Evolutionary conservation across 208 protist genomes (phyloP).

Genomic region (Porcisia hertigi): DNA sequence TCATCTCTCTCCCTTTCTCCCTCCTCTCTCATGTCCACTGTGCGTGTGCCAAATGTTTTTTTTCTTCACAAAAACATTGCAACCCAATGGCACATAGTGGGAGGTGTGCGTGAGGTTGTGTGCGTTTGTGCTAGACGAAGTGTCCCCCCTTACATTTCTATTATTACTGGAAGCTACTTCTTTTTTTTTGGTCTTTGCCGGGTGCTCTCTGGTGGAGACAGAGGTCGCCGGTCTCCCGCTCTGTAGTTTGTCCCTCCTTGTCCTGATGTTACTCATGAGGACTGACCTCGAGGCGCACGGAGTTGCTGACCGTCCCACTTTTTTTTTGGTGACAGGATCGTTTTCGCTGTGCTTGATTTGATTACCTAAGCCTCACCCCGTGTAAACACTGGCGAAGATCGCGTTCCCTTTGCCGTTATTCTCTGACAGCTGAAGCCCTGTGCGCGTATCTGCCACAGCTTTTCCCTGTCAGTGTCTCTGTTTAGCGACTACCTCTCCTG

Average conservation of each 20-base stretch:
- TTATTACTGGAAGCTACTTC: constrained; percentile 14
- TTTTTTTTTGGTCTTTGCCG: not conserved
- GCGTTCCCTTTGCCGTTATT: not conserved
- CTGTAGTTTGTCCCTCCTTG: not conserved
- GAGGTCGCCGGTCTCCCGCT: not conserved
- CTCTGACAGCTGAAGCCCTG: not conserved
- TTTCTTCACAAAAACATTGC: too few relatives aligned
- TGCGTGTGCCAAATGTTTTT: not conserved
- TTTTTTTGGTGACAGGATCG: not conserved
- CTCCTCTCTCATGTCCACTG: not conserved
- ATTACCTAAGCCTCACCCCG: not conserved
- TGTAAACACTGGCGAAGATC: not conserved
- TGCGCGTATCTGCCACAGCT: not conserved
- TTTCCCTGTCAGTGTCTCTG: not conserved
- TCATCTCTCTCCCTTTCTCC: not conserved
- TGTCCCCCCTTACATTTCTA: constrained; percentile 10
- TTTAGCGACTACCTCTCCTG: not conserved
- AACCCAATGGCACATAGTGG: not conserved
- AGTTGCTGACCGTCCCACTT: not conserved
- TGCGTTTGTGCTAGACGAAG: constrained; percentile 3
- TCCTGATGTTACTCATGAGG: not conserved
- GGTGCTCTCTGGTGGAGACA: not conserved
- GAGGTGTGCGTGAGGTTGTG: not conserved
- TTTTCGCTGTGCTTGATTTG: not conserved
- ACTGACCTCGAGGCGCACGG: not conserved